Evolutionary conservation across 495 filamentous ascomycete species (phyloP), one percentile per base, ranked within the genome.

Genomic region (Annulohypoxylon stygium): DNA sequence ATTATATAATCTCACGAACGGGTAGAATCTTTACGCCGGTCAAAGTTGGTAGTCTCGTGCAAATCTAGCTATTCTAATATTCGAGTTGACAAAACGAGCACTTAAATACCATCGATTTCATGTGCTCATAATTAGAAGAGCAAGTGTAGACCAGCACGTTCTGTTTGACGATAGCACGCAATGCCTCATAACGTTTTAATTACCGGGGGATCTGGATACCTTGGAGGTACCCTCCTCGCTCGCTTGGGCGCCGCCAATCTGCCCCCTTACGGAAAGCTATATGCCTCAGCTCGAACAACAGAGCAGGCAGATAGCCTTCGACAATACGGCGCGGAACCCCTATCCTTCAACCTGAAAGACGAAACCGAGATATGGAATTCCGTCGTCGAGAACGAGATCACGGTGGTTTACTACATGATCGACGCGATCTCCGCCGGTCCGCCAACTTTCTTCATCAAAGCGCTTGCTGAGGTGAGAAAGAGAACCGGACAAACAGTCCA

Each of bases 201-300:
- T 23, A 88, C 86, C 4, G 86, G 86, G 3, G 82, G 76, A 9
- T 88, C 85, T 2, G 86, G 86, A 14, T 88, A 88, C 61, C 80
- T 88, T 0, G 85, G 85, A 7, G 86, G 86, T 14, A 78, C 79
- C 4, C 70, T 88, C 11, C 83, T 88, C 5, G 81, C 84, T 23
- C 78, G 75, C n/a, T 75, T 78, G 67, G 57, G 69, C 8, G 25
- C 61, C 1, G 78, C 81, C 16, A 71, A 78, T 2, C 78, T 86
- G 5, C 82, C 83, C 5, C 39, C 79, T 1, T 81, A 86, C 68
- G 66, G 66, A 7, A 82, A 78, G 34, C 73, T 87, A 10, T 86
- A 79, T 60, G 83, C 83, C 26, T 78, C 86, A 0, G 83, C 86
- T 3, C 81, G 85, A 10, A 81, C 80, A 0, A 68, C 78, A 0